A percentile compares a stretch with the other conserved stretches of the same genome.
These are phyloP conservation scores for Glomus cerebriforme DNA, from an alignment of 192 early-diverging fungal genomes.

Conservation along the genomic window DNA sequence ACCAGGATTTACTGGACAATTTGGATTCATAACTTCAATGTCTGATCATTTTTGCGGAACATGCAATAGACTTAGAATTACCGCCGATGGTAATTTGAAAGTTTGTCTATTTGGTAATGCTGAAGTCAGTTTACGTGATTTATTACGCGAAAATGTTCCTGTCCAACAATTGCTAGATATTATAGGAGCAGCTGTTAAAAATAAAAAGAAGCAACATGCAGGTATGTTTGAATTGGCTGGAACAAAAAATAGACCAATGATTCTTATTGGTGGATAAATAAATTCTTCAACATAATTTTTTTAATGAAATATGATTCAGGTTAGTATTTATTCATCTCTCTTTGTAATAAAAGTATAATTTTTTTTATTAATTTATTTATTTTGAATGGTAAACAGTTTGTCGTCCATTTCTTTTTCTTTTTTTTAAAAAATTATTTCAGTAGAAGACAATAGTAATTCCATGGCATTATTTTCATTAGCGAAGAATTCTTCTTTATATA, in stretches of 20 bases:
- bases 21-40: slow-evolving; percentile 99
- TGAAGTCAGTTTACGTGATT: slow-evolving; percentile 83
- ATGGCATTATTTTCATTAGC: too few relatives aligned
- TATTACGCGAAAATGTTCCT: slow-evolving; percentile 63
- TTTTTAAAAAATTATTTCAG: too few relatives aligned
- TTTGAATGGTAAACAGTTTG: not conserved
- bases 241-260: slow-evolving; percentile 93
- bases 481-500: not conserved
- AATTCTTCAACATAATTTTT: not conserved
- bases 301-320: not conserved
- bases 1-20: slow-evolving; percentile 78
- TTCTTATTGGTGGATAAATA: slow-evolving; percentile 86
- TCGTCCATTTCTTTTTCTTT: not conserved
- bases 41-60: slow-evolving; percentile 95
- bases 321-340: not conserved
- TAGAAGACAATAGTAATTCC: too few relatives aligned
- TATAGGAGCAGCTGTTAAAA: slow-evolving; percentile 77
- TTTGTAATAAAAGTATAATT: too few relatives aligned
- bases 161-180: slow-evolving; percentile 71
- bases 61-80: slow-evolving; percentile 90
- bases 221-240: slow-evolving; percentile 83
- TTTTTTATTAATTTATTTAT: too few relatives aligned
- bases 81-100: slow-evolving; percentile 95
- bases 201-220: slow-evolving; percentile 94
- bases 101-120: slow-evolving; percentile 92